Evolutionary conservation across 2,329 filamentous ascomycete genomes (phyloP).

Genomic region (Blastomyces percursus): DNA sequence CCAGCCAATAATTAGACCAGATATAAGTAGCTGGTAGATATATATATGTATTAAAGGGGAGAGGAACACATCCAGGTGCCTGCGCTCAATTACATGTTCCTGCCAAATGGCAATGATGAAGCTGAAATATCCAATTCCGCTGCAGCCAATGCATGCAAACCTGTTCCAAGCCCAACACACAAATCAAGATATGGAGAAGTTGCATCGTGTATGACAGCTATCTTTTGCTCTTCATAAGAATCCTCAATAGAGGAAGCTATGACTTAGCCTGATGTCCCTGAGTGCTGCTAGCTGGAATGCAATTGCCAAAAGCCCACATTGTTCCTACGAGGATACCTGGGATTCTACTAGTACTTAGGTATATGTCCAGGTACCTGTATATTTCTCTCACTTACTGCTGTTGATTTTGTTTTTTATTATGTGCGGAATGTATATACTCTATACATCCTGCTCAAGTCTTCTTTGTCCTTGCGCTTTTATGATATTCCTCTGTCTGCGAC

Average conservation of each 20-base stretch:
- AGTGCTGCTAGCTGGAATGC: neutral
- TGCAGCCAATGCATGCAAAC: neutral
- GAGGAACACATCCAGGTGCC: neutral
- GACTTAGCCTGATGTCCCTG: neutral
- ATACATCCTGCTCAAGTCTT: neutral
- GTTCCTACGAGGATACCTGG: neutral
- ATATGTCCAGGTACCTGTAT: neutral
- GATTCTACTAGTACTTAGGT: neutral
- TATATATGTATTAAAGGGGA: neutral
- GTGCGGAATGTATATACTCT: neutral
- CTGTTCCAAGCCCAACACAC: neutral
- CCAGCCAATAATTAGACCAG: too few species aligned
- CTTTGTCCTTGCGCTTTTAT: neutral
- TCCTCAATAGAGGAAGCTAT: neutral
- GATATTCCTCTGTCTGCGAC: neutral
- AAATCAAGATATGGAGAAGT: neutral
- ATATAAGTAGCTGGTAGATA: neutral
- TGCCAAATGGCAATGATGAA: neutral
- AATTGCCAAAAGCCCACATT: neutral
- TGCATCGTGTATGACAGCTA: neutral
- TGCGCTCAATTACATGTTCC: neutral
- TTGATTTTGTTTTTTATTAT: neutral
- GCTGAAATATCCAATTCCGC: neutral
- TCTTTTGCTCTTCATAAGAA: neutral
- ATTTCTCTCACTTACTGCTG: neutral